Conservation (phyloP, 805 yeast species). For the Candida vaughaniae region DNA sequence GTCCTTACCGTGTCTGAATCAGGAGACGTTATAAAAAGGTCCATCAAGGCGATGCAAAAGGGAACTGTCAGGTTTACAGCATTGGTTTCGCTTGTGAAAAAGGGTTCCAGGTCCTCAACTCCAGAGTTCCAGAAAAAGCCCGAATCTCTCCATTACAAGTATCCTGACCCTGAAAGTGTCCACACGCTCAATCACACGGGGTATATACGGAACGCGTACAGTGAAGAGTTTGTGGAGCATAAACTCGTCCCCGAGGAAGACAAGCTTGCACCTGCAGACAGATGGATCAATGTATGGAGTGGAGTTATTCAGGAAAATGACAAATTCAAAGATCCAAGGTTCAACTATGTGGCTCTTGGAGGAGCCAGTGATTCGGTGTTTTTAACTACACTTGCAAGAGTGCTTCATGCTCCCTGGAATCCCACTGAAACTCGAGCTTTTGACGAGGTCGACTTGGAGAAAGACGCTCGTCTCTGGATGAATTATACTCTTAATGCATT, state of each 20-base stretch:
- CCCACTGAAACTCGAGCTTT: conserved; percentile 32
- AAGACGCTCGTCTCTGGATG: conserved; percentile 32
- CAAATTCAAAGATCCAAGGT: conserved; percentile 16
- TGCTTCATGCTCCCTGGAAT: conserved; percentile 42
- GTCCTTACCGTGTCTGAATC: conserved; percentile 56
- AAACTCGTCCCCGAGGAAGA: conserved; percentile 36
- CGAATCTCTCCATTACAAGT: conserved; percentile 21
- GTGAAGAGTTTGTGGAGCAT: conserved; percentile 34
- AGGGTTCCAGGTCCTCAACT: conserved; percentile 5
- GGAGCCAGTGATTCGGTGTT: conserved; percentile 38
- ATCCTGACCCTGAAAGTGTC: conserved; percentile 25
- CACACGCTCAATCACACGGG: conserved; percentile 34
- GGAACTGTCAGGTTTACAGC: conserved; percentile 52
- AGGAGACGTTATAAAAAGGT: conserved; percentile 50
- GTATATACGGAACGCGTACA: conserved; percentile 36
- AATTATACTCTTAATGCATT: conserved; percentile 30
- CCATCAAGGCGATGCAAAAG: conserved; percentile 55
- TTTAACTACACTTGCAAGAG: conserved; percentile 41
- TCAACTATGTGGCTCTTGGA: conserved; percentile 37
- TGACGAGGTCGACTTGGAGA: conserved; percentile 29
- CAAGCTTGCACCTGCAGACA: conserved; percentile 26
- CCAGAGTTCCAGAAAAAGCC: conserved; percentile 15
- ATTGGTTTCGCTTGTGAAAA: conserved; percentile 41
- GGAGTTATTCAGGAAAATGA: conserved; percentile 20
- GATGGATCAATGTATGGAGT: conserved; percentile 43